Percentiles rank a stretch among this genome's conserved stretches.
Conservation (phyloP, 2,329 filamentous ascomycete genomes). For the Xylariaceae sp. region DNA sequence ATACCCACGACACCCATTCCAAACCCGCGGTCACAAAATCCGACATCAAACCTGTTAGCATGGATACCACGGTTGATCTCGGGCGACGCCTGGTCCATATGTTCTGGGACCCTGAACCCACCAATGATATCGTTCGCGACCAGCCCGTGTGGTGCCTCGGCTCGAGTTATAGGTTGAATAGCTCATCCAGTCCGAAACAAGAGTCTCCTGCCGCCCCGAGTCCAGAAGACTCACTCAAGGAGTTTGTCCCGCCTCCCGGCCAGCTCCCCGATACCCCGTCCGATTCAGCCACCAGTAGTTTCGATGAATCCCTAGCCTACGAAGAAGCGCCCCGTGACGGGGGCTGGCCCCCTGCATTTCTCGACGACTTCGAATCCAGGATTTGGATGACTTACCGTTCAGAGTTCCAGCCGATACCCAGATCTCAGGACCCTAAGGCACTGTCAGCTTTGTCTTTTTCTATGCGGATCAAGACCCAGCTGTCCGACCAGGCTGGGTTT, state of each 20-base stretch:
- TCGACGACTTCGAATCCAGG: slow-evolving; percentile 87
- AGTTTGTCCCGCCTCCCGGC: slow-evolving; percentile 14
- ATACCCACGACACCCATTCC: background rate
- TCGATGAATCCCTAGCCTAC: slow-evolving; percentile 48
- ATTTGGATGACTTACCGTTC: slow-evolving; percentile 97
- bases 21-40: background rate
- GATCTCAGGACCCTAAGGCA: slow-evolving; percentile 69
- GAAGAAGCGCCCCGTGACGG: slow-evolving; percentile 42
- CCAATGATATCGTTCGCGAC: slow-evolving; percentile 64
- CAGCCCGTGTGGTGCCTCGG: slow-evolving; percentile 80
- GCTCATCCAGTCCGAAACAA: slow-evolving; percentile 14
- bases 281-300: slow-evolving; percentile 46
- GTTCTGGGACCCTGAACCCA: slow-evolving; percentile 86
- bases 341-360: slow-evolving; percentile 78
- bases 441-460: slow-evolving; percentile 69
- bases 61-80: slow-evolving; percentile 58
- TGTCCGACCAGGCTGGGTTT: slow-evolving; percentile 76
- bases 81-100: slow-evolving; percentile 79
- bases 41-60: slow-evolving; percentile 10
- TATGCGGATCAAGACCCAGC: slow-evolving; percentile 74
- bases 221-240: slow-evolving; percentile 13
- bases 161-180: slow-evolving; percentile 44
- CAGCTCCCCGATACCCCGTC: slow-evolving; percentile 42
- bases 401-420: slow-evolving; percentile 76
- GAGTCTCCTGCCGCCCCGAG: slow-evolving; percentile 6